A percentile compares a stretch with the other conserved stretches of the same genome.
Evolutionary conservation across 192 early-diverging fungal genomes (phyloP).

Genomic region (Backusella liffmaniae): DNA sequence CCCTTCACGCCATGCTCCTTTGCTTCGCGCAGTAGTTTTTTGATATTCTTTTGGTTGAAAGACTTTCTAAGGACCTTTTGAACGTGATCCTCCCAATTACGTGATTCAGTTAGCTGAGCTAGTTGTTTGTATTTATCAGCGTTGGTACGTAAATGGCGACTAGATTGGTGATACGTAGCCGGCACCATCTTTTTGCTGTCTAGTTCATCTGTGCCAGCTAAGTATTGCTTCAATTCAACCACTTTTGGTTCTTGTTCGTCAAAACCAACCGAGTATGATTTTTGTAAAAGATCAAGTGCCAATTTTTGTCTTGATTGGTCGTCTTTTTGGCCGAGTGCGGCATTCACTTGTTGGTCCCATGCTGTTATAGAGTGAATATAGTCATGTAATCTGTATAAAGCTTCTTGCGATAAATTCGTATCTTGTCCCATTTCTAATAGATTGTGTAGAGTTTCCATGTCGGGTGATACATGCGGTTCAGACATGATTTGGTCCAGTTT

Average conservation of each 20-base stretch:
- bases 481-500: slow-evolving; percentile 34
- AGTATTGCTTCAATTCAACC: slow-evolving; percentile 36
- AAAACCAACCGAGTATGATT: not conserved
- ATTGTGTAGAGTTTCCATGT: slow-evolving; percentile 10
- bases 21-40: not conserved
- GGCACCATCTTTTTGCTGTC: slow-evolving; percentile 8
- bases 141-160: not conserved
- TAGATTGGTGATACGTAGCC: not conserved
- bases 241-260: slow-evolving; percentile 39
- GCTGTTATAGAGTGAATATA: not conserved
- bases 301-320: not conserved
- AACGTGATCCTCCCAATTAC: not conserved
- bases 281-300: not conserved
- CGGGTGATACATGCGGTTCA: slow-evolving; percentile 32
- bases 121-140: not conserved
- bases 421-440: not conserved
- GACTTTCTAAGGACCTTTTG: not conserved
- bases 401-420: not conserved
- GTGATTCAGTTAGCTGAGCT: not conserved
- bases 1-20: not conserved
- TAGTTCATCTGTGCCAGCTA: slow-evolving; percentile 31
- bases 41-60: not conserved
- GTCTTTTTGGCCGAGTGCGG: not conserved
- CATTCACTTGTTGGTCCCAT: not conserved
- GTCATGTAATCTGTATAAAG: not conserved